Evolutionary conservation across 768 basidiomycete genomes (phyloP).

Genomic region (Tricholoma furcatifolium): DNA sequence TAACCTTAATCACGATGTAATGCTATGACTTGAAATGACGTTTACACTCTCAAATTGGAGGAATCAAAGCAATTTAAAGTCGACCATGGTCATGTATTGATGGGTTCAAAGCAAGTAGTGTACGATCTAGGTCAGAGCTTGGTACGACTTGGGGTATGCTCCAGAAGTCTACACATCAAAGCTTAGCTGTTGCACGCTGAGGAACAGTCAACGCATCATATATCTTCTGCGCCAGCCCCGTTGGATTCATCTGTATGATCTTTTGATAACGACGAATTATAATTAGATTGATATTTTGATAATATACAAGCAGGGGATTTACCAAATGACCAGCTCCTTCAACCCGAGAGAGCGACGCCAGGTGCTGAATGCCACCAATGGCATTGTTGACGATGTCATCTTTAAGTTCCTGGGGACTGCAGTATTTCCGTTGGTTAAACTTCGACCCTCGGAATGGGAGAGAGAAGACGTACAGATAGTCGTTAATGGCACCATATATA

Average conservation of each 20-base stretch:
- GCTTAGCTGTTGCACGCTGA: constrained; percentile 1
- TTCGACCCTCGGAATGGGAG: not conserved
- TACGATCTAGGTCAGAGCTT: no score
- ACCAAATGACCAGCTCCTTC: constrained; percentile 43
- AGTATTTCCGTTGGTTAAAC: not conserved
- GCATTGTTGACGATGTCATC: constrained; percentile 33
- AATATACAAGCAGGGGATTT: constrained; percentile 10
- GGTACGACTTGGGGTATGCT: no score
- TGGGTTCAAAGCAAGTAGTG: no score
- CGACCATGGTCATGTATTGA: no score
- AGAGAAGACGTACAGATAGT: constrained; percentile 34
- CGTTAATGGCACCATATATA: constrained; percentile 45
- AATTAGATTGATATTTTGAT: not conserved
- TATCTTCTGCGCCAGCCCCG: constrained; percentile 30
- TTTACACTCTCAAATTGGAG: no score
- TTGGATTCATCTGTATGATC: constrained; percentile 31
- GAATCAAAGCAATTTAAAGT: no score
- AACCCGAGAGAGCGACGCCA: constrained; percentile 37
- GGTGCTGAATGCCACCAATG: constrained; percentile 33
- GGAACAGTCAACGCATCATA: constrained; percentile 32
- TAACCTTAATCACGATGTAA: no score
- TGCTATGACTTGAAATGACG: no score
- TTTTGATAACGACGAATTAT: constrained; percentile 3
- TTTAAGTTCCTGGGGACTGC: constrained; percentile 33
- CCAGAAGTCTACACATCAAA: constrained; percentile 1